Evolutionary conservation across 768 basidiomycete species (phyloP).

Genomic region (Pisolithus albus): DNA sequence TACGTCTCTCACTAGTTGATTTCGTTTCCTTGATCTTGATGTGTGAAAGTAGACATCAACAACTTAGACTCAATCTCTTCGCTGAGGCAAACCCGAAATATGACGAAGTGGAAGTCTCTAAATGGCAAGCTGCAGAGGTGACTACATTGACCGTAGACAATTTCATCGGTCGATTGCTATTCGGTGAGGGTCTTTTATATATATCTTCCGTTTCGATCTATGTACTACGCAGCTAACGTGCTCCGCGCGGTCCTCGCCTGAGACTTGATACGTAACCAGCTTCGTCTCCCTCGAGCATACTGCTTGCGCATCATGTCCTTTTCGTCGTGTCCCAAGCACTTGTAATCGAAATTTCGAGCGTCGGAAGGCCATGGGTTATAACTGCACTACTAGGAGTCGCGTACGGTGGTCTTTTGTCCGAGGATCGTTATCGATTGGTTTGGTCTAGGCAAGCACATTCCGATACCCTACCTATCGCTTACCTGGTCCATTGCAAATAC

Average conservation of each 20-base stretch:
- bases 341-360: constrained; percentile 47
- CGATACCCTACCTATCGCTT: too few species aligned
- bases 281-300: constrained; percentile 58
- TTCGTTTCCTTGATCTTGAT: background rate
- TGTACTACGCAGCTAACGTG: background rate
- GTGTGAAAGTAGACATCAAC: constrained; percentile 57
- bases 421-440: constrained; percentile 87
- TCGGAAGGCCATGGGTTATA: constrained; percentile 57
- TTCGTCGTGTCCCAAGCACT: constrained; percentile 71
- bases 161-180: constrained; percentile 52
- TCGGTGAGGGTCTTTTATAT: constrained; percentile 37
- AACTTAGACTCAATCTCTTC: constrained; percentile 74
- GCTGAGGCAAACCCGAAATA: constrained; percentile 54
- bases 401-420: constrained; percentile 73
- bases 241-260: constrained; percentile 51
- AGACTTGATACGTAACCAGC: constrained; percentile 53
- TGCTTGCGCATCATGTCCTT: constrained; percentile 63
- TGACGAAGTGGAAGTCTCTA: constrained; percentile 58
- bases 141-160: constrained; percentile 78
- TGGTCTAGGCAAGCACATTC: constrained; percentile 57
- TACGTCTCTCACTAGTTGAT: background rate
- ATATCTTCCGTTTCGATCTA: background rate
- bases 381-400: constrained; percentile 35
- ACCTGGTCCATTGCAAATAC: background rate
- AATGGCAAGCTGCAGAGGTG: constrained; percentile 82